Conservation (phyloP, 768 basidiomycete species). For the Clavaria fumosa region DNA sequence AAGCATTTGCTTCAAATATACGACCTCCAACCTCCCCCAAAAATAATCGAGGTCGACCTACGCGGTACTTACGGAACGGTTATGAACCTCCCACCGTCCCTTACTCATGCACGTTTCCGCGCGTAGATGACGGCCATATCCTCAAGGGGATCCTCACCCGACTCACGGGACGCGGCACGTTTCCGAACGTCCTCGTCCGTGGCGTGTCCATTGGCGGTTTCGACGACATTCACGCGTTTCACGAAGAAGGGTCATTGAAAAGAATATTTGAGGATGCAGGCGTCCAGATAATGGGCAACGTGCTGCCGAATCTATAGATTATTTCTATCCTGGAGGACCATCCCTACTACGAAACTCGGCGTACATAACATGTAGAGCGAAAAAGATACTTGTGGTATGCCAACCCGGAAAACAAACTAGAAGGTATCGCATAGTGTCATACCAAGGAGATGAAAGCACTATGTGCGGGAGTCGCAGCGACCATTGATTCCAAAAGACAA, state of each 20-base stretch:
- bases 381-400: too few species aligned
- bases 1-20: conserved; percentile 50
- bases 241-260: conserved; percentile 30
- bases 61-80: conserved; percentile 45
- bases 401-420: neutral
- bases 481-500: too few species aligned
- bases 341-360: too few species aligned
- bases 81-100: conserved; percentile 1
- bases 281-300: conserved; percentile 19
- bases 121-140: conserved; percentile 39
- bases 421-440: neutral
- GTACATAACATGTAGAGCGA: too few species aligned
- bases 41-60: conserved; percentile 61
- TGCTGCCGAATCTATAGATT: too few species aligned
- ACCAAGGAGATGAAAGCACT: too few species aligned
- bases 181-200: conserved; percentile 58
- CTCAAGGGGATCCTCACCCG: conserved; percentile 54
- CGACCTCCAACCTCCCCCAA: conserved; percentile 45
- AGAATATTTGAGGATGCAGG: conserved; percentile 34
- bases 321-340: too few species aligned
- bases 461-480: too few species aligned
- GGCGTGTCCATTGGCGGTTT: conserved; percentile 54
- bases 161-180: conserved; percentile 51
- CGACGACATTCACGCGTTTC: conserved; percentile 39
- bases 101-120: neutral